Conservation (phyloP, 805 yeast genomes). For the Cyberlindnera lachancei region DNA sequence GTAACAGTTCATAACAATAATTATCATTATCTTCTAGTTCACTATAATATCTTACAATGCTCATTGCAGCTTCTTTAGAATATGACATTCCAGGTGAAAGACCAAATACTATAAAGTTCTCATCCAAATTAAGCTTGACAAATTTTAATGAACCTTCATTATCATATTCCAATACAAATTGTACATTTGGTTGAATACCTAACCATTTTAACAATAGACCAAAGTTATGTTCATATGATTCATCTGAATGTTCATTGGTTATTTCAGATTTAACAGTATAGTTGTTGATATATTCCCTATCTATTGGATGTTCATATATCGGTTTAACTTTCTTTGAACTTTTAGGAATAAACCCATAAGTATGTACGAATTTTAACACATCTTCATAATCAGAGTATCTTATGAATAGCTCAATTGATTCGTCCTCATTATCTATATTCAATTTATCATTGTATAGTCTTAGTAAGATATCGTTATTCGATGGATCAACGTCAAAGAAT, state of each 20-base stretch:
- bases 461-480: conserved; percentile 36
- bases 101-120: conserved; percentile 28
- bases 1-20: conserved; percentile 9
- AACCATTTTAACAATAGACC: conserved; percentile 29
- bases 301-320: conserved; percentile 29
- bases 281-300: conserved; percentile 14
- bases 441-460: conserved; percentile 15
- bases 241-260: no score
- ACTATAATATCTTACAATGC: conserved; percentile 10
- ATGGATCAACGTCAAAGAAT: conserved; percentile 51
- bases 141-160: conserved; percentile 8
- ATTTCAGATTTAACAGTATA: conserved; percentile 6
- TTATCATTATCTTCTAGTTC: conserved; percentile 8
- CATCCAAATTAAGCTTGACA: conserved; percentile 24
- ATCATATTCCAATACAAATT: conserved; percentile 25
- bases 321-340: conserved; percentile 9
- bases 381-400: conserved; percentile 39
- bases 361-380: conserved; percentile 29
- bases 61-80: conserved; percentile 12
- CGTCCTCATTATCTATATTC: background rate
- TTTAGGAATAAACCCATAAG: conserved; percentile 42
- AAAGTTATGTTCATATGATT: conserved; percentile 11
- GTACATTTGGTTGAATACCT: conserved; percentile 32
- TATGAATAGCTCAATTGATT: conserved; percentile 33
- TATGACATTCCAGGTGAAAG: conserved; percentile 20